phyloP scores from a whole-genome alignment of 768 basidiomycete genomes.

The Lactifluus subvellereus region DNA sequence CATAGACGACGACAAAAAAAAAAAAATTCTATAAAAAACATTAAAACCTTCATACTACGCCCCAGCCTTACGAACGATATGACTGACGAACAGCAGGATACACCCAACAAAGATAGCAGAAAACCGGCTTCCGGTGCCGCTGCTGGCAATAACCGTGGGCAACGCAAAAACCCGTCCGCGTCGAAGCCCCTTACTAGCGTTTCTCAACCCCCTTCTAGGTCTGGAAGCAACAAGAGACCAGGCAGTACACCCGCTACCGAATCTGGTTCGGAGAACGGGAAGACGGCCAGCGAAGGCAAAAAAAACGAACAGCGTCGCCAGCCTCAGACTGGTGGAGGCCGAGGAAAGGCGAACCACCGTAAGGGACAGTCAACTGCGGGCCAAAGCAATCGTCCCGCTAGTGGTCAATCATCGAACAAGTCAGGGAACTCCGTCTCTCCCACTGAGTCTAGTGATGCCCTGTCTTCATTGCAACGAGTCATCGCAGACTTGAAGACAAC shows the following conservation, averaged over 20 bases:
- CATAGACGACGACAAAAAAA: slow-evolving; percentile 29
- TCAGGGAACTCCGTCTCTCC: slow-evolving; percentile 42
- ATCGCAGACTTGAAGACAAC: slow-evolving; percentile 91
- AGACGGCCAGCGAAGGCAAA: slow-evolving; percentile 50
- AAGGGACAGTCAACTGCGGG: slow-evolving; percentile 42
- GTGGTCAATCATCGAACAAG: slow-evolving; percentile 25
- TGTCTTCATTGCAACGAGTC: slow-evolving; percentile 86
- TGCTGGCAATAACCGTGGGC: slow-evolving; percentile 44
- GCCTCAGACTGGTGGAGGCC: slow-evolving; percentile 29
- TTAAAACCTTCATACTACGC: slow-evolving; percentile 33
- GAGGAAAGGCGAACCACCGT: slow-evolving; percentile 29
- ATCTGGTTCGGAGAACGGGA: slow-evolving; percentile 68
- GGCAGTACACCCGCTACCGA: slow-evolving; percentile 42
- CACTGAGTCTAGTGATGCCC: slow-evolving; percentile 68
- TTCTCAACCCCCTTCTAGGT: slow-evolving; percentile 38
- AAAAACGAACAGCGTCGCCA: slow-evolving; percentile 48
- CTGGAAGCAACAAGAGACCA: slow-evolving; percentile 54
- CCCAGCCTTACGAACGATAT: slow-evolving; percentile 71
- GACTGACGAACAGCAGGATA: slow-evolving; percentile 59
- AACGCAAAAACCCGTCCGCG: slow-evolving; percentile 53
- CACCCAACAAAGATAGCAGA: slow-evolving; percentile 69
- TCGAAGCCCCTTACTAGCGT: slow-evolving; percentile 37
- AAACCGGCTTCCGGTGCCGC: slow-evolving; percentile 41
- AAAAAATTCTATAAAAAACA: slow-evolving; percentile 43
- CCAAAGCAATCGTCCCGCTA: slow-evolving; percentile 51